Conservation (phyloP, 2,329 filamentous ascomycete genomes). For the Laburnicola sp. region DNA sequence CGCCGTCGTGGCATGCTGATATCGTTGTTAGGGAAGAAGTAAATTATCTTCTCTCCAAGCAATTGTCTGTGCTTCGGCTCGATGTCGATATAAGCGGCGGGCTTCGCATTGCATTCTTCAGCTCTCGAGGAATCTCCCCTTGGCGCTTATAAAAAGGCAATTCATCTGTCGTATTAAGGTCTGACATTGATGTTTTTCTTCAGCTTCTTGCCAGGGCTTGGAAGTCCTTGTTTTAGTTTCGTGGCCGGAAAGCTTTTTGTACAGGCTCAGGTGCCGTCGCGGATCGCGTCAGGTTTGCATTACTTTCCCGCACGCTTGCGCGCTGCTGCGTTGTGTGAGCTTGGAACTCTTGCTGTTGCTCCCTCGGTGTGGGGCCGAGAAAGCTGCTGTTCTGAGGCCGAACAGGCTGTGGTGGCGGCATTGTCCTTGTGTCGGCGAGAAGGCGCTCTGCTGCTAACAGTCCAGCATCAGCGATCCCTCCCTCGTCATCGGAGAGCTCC, state of each 20-base stretch:
- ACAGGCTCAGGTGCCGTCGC: slow-evolving; percentile 23
- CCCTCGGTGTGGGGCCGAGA: slow-evolving; percentile 36
- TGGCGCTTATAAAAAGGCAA: slow-evolving; percentile 32
- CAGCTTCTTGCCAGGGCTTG: slow-evolving; percentile 13
- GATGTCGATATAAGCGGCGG: slow-evolving; percentile 36
- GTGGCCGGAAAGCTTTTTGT: slow-evolving; percentile 20
- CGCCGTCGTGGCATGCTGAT: slow-evolving; percentile 66
- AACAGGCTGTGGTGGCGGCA: slow-evolving; percentile 19
- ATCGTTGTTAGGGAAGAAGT: slow-evolving; percentile 82
- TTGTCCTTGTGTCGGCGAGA: slow-evolving; percentile 26
- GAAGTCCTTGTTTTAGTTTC: slow-evolving; percentile 8
- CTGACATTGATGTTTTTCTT: slow-evolving; percentile 31
- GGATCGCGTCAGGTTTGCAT: slow-evolving; percentile 17
- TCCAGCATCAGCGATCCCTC: slow-evolving; percentile 17
- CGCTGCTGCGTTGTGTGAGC: slow-evolving; percentile 24
- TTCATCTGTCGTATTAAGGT: slow-evolving; percentile 16
- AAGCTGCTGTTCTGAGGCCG: slow-evolving; percentile 35
- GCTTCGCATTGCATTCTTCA: slow-evolving; percentile 33
- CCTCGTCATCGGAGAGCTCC: slow-evolving; percentile 36
- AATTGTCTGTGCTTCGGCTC: slow-evolving; percentile 38
- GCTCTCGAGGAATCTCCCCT: slow-evolving; percentile 36
- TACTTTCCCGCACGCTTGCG: slow-evolving; percentile 11
- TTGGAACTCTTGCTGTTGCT: slow-evolving; percentile 33
- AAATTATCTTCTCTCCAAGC: slow-evolving; percentile 39
- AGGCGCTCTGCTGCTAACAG: slow-evolving; percentile 22